A percentile compares a stretch with the other conserved stretches of the same genome.
Conservation (phyloP, 2,329 filamentous ascomycete species). For the Colletotrichum plurivorum region DNA sequence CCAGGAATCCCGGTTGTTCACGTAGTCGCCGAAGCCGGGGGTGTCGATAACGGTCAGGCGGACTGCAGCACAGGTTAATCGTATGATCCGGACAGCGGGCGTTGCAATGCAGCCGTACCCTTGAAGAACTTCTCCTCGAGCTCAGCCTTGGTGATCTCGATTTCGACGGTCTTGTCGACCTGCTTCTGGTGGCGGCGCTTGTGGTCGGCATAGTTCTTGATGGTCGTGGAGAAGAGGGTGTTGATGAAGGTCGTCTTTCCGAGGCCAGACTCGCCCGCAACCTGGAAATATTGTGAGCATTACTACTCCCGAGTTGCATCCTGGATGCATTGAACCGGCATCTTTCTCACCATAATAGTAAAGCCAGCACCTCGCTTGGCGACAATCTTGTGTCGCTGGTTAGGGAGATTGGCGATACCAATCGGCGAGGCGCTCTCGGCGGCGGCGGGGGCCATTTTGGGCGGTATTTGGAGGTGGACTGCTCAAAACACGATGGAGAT, state of each 20-base stretch:
- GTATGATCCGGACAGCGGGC: slow-evolving; percentile 11
- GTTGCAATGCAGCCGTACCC: slow-evolving; percentile 69
- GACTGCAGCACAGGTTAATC: slow-evolving; percentile 69
- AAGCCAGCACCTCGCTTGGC: slow-evolving; percentile 93
- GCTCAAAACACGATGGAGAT: slow-evolving; percentile 39
- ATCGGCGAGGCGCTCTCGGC: slow-evolving; percentile 76
- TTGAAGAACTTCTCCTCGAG: slow-evolving; percentile 99
- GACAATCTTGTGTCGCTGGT: slow-evolving; percentile 83
- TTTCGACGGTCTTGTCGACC: slow-evolving; percentile 99
- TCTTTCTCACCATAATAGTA: slow-evolving; percentile 92
- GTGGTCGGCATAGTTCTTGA: slow-evolving; percentile 99
- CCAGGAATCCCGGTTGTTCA: slow-evolving; percentile 99
- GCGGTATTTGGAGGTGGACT: slow-evolving; percentile 43
- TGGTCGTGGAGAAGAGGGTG: slow-evolving; percentile 99
- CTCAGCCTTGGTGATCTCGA: slow-evolving; percentile 99
- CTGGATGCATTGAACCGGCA: slow-evolving; percentile 2
- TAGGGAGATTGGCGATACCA: slow-evolving; percentile 82
- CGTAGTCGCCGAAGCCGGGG: slow-evolving; percentile 98
- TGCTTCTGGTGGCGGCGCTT: slow-evolving; percentile 99
- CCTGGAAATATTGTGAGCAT: slow-evolving; percentile 63
- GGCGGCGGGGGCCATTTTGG: slow-evolving; percentile 69
- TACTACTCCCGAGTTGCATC: not conserved
- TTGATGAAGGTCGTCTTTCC: slow-evolving; percentile 99
- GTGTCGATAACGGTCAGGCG: slow-evolving; percentile 99
- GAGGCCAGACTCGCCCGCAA: slow-evolving; percentile 97